phyloP scores from a whole-genome alignment of 106 monocot genomes.

The Iris macrosiphon region DNA sequence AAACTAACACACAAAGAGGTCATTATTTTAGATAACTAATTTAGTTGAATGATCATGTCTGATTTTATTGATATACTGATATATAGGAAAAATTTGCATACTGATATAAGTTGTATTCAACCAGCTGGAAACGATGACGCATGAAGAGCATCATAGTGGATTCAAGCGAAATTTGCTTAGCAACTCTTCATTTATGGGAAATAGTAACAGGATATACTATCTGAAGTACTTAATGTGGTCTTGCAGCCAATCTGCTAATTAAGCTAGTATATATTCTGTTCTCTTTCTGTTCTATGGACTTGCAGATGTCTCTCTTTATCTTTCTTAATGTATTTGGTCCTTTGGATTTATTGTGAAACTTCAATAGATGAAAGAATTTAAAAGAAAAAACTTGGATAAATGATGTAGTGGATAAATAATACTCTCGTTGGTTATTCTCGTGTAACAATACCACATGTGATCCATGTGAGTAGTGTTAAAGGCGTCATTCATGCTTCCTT shows the following conservation, averaged over 20 bases:
- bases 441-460: background rate
- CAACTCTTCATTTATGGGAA: background rate
- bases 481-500: background rate
- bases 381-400: background rate
- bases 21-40: background rate
- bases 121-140: slow-evolving; percentile 32
- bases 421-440: background rate
- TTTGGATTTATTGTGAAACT: background rate
- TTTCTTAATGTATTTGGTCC: background rate
- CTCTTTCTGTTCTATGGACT: background rate
- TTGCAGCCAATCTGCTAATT: too few species aligned
- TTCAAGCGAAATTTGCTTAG: background rate
- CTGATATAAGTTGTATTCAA: slow-evolving; percentile 17
- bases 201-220: too few species aligned
- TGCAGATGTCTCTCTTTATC: background rate
- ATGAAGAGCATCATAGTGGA: slow-evolving; percentile 16
- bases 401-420: background rate
- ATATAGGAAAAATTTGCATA: background rate
- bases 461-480: background rate
- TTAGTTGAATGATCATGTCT: slow-evolving; percentile 4
- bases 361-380: background rate
- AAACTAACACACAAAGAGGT: background rate
- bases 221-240: too few species aligned
- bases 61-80: background rate
- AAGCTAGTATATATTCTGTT: background rate